These are phyloP conservation scores for Pseudozyma sp. DNA, from an alignment of 1,284 basidiomycete genomes.

Conservation along the genomic window DNA sequence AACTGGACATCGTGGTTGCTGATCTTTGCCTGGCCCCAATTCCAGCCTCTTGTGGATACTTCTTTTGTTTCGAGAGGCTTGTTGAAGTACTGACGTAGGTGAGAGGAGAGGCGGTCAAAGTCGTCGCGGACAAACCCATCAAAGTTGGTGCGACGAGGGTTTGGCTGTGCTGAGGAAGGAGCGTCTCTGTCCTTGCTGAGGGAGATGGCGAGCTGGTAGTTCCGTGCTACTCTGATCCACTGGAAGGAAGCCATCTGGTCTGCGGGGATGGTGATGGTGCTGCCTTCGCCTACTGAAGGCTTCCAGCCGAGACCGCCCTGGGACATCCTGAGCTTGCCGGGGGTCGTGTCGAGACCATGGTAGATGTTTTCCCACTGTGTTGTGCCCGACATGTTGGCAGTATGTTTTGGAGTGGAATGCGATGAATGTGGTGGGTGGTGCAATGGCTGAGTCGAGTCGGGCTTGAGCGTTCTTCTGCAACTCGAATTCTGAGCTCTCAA, in stretches of 20 bases:
- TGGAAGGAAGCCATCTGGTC: constrained; percentile 61
- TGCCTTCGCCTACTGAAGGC: constrained; percentile 44
- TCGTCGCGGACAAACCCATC: constrained; percentile 93
- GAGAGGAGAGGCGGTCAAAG: constrained; percentile 67
- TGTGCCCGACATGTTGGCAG: constrained; percentile 44
- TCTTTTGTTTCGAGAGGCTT: constrained; percentile 88
- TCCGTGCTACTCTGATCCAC: constrained; percentile 77
- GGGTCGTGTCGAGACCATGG: constrained; percentile 78
- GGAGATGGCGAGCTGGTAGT: constrained; percentile 87
- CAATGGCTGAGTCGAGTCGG: constrained; percentile 7
- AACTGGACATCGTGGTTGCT: constrained; percentile 87
- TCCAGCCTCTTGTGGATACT: constrained; percentile 92
- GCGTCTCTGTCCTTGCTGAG: constrained; percentile 76
- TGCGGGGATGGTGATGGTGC: constrained; percentile 62
- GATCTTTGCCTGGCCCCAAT: constrained; percentile 82
- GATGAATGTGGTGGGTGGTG: background rate
- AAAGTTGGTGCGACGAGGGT: constrained; percentile 78
- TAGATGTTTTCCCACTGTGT: constrained; percentile 85
- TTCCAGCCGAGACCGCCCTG: constrained; percentile 66
- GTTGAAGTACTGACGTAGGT: constrained; percentile 76
- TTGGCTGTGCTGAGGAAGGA: constrained; percentile 42
- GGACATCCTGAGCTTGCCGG: constrained; percentile 75
- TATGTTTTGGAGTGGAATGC: background rate
- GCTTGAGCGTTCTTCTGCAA: constrained; percentile 2
- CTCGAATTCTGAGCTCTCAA: constrained; percentile 8